Conservation (phyloP, 768 basidiomycete species). For the Favolaschia claudopus region DNA sequence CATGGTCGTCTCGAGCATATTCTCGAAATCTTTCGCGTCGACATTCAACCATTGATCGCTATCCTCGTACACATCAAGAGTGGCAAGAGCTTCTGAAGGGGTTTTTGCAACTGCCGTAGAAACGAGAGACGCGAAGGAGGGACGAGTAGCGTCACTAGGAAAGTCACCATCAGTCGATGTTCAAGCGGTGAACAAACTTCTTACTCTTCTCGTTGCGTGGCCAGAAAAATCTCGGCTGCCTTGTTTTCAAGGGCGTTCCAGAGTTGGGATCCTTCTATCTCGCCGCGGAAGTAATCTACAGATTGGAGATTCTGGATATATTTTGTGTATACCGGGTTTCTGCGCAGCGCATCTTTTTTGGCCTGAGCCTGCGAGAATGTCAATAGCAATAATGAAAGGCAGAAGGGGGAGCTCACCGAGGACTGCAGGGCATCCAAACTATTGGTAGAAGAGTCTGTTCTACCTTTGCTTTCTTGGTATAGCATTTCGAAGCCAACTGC, state of each 20-base stretch:
- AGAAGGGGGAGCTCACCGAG: slow-evolving; percentile 50
- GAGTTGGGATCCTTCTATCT: slow-evolving; percentile 75
- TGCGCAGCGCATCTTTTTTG: slow-evolving; percentile 70
- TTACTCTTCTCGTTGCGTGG: slow-evolving; percentile 71
- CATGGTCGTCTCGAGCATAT: slow-evolving; percentile 62
- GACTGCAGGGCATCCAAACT: slow-evolving; percentile 47
- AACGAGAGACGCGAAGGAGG: slow-evolving; percentile 79
- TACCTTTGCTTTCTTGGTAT: slow-evolving; percentile 82
- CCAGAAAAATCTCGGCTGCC: slow-evolving; percentile 72
- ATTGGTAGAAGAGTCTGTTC: slow-evolving; percentile 46
- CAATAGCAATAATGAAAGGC: background rate
- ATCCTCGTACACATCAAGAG: slow-evolving; percentile 61
- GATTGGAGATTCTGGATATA: slow-evolving; percentile 74
- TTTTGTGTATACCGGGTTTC: slow-evolving; percentile 69
- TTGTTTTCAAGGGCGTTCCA: slow-evolving; percentile 80
- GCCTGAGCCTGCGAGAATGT: slow-evolving; percentile 59
- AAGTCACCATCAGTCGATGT: no score
- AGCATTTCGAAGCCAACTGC: slow-evolving; percentile 98
- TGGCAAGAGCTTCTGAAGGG: slow-evolving; percentile 33
- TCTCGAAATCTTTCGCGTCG: slow-evolving; percentile 78
- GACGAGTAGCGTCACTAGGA: slow-evolving; percentile 60
- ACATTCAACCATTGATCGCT: slow-evolving; percentile 89
- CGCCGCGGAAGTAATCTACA: slow-evolving; percentile 79
- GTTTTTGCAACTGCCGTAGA: slow-evolving; percentile 65
- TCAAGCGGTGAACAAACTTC: no score